Evolutionary conservation across 1,284 basidiomycete species (phyloP), one percentile per base, ranked within the genome.

Genomic region (Porogramme epimiltina): DNA sequence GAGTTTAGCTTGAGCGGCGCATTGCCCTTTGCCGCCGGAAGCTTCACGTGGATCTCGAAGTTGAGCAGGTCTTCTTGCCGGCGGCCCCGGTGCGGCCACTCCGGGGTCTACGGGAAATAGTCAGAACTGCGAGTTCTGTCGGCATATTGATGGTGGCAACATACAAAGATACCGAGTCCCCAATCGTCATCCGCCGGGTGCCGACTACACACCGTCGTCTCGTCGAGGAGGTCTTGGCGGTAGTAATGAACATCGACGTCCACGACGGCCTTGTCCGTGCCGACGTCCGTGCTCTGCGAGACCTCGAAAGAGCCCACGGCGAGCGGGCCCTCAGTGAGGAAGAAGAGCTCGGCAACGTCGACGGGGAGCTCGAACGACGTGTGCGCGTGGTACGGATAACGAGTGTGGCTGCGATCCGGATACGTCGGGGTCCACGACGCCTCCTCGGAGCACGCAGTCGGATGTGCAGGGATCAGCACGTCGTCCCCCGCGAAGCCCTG

Each of bases 91-190:
- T 37, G 16, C 40, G 38, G 39, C 31, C 51, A 45, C 9, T 47
- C 54, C 4, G 55, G 54, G 8, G 56, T 63, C 63, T 66, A 49
- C 22, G 6, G 16, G 2, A 4, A 4, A n/a, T 36, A 3, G 39
- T 16, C 24, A 20, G 18, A 19, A 13, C 8, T 8, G 8, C 28
- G 28, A 31, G 8, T 8, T 31, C 9, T 13, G n/a, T 18, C 34
- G 6, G 34, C n/a, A 37, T 18, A 10, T 16, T 13, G 34, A 5
- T n/a, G 8, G 16, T 26, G 2, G 16, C 2, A 19, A 46, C 68
- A 51, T 37, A 67, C 67, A 31, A 65, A 65, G 48, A 70, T 61
- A 3, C 63, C 68, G 23, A 68, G 52, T 23, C 66, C 66, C 19
- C 62, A 59, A 38, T 56, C 50, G 11, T 41, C 52, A 16, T 56